Evolutionary conservation across 2,329 filamentous ascomycete species (phyloP).

Genomic region (Clonostachys sp.): DNA sequence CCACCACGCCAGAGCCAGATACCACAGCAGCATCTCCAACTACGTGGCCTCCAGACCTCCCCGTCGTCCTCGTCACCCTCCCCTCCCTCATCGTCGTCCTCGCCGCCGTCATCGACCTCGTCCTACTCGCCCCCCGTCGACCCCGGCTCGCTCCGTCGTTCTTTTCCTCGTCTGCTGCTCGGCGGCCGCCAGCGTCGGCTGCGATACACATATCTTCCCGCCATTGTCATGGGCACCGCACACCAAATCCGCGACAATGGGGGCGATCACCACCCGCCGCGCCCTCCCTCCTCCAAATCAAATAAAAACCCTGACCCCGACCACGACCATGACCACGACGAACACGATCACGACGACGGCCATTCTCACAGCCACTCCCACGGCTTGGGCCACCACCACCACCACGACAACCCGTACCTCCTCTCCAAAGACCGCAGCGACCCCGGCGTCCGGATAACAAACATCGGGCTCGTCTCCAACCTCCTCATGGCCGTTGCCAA

Average conservation of each 20-base stretch:
- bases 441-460: constrained; percentile 60
- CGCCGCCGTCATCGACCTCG: not conserved
- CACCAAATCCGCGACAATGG: constrained; percentile 21
- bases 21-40: constrained; percentile 1
- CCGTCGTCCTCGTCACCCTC: constrained; percentile 2
- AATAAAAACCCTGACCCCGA: constrained; percentile 11
- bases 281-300: constrained; percentile 4
- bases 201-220: constrained; percentile 5
- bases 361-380: constrained; percentile 47
- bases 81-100: constrained; percentile 8
- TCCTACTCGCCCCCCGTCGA: not conserved
- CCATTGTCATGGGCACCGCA: constrained; percentile 19
- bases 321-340: constrained; percentile 16
- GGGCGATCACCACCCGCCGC: constrained; percentile 6
- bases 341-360: constrained; percentile 39
- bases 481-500: constrained; percentile 92
- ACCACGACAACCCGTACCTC: constrained; percentile 88
- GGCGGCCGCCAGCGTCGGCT: constrained; percentile 11
- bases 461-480: constrained; percentile 69
- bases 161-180: constrained; percentile 11
- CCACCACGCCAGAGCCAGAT: not conserved
- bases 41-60: constrained; percentile 3
- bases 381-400: constrained; percentile 63
- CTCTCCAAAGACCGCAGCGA: constrained; percentile 80
- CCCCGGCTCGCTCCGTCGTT: not conserved